phyloP scores from a whole-genome alignment of 1,139 yeast genomes.

The Debaryomyces fabryi region DNA sequence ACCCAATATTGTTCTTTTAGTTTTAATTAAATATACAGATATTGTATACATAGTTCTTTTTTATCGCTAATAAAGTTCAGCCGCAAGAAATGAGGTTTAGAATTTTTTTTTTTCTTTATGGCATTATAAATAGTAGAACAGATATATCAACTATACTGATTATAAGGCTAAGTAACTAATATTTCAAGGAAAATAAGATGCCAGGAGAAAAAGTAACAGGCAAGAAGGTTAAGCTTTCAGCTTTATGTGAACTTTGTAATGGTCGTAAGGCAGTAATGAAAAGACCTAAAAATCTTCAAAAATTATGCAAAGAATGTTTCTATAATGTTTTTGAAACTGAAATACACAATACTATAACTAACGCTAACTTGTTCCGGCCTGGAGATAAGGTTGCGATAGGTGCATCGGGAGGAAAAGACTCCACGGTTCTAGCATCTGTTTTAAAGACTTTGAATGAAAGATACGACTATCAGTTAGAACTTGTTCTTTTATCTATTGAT shows the following conservation, averaged over 20 bases:
- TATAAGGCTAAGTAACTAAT: background rate
- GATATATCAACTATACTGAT: background rate
- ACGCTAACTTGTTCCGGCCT: slow-evolving; percentile 65
- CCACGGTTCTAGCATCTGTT: slow-evolving; percentile 90
- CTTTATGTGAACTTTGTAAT: slow-evolving; percentile 84
- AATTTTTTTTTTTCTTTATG: background rate
- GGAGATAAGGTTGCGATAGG: slow-evolving; percentile 96
- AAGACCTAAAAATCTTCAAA: slow-evolving; percentile 90
- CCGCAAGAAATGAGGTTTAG: background rate
- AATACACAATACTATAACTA: slow-evolving; percentile 83
- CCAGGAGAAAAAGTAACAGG: background rate
- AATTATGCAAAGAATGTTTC: slow-evolving; percentile 91
- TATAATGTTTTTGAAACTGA: slow-evolving; percentile 92
- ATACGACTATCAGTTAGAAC: slow-evolving; percentile 79
- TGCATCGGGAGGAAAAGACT: slow-evolving; percentile 98
- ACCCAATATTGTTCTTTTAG: slow-evolving; percentile 5
- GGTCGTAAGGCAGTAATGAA: slow-evolving; percentile 82
- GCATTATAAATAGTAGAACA: background rate
- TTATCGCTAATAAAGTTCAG: background rate
- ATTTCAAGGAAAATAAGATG: background rate
- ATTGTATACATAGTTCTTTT: background rate
- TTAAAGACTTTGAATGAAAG: slow-evolving; percentile 87
- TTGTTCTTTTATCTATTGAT: slow-evolving; percentile 85
- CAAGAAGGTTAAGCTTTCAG: slow-evolving; percentile 43
- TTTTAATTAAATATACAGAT: slow-evolving; percentile 1